These are phyloP conservation scores for Adansonia digitata DNA, from an alignment of 345 rosid species.

Conservation along the genomic window DNA sequence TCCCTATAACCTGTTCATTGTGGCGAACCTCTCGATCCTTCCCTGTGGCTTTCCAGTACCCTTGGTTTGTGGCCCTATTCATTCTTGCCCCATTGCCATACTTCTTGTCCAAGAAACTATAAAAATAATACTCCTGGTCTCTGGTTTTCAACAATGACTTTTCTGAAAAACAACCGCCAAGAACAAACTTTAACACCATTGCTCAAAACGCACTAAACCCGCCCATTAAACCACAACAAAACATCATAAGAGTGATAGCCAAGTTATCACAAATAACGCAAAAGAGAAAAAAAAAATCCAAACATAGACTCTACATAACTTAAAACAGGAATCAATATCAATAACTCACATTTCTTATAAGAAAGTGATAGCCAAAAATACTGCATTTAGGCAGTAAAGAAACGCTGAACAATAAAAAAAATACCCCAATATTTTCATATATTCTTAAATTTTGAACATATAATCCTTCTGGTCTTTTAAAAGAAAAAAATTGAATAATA, in stretches of 20 bases:
- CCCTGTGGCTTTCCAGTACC: conserved; percentile 33
- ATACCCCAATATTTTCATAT: too few relatives aligned
- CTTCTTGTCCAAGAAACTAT: conserved; percentile 68
- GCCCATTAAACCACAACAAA: neutral
- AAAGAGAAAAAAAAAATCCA: too few relatives aligned
- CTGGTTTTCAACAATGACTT: conserved; percentile 55
- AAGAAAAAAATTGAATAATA: neutral
- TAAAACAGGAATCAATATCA: too few relatives aligned
- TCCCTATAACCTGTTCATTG: conserved; percentile 36
- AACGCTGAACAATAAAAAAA: too few relatives aligned
- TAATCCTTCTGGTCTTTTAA: neutral
- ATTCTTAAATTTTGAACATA: too few relatives aligned
- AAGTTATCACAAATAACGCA: too few relatives aligned
- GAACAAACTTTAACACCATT: neutral
- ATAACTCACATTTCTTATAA: too few relatives aligned
- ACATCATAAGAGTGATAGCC: neutral
- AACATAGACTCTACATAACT: too few relatives aligned
- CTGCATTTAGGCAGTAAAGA: too few relatives aligned
- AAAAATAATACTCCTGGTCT: conserved; percentile 80
- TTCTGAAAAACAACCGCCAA: conserved; percentile 23
- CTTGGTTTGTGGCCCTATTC: neutral
- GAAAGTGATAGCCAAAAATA: too few relatives aligned
- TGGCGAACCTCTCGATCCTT: conserved; percentile 44
- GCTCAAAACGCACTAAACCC: neutral
- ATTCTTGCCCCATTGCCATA: conserved; percentile 33